These are phyloP conservation scores for Dissophora globulifera DNA, from an alignment of 192 early-diverging fungal species.

Conservation along the genomic window DNA sequence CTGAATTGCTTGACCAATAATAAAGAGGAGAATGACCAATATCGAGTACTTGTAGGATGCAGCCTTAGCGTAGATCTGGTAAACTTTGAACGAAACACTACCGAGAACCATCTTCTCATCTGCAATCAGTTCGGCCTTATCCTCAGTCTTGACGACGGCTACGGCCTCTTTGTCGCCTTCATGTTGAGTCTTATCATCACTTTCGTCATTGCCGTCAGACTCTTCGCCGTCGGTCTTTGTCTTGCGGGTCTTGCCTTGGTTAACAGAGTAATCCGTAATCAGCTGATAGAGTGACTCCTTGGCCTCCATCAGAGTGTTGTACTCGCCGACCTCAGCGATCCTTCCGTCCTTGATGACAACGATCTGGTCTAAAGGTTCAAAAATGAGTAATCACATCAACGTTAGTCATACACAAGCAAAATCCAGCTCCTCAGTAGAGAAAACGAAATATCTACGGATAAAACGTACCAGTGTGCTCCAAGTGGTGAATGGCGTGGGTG, in stretches of 20 bases:
- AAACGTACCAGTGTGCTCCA: conserved; percentile 62
- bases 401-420: too few species aligned
- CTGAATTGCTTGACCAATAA: conserved; percentile 64
- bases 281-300: conserved; percentile 72
- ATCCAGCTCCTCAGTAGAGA: too few species aligned
- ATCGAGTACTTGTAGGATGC: conserved; percentile 68
- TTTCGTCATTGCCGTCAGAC: conserved; percentile 25
- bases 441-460: too few species aligned
- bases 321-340: conserved; percentile 74
- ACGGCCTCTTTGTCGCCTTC: conserved; percentile 36
- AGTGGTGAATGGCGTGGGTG: conserved; percentile 82
- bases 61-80: conserved; percentile 80
- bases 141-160: conserved; percentile 23
- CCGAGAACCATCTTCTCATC: conserved; percentile 87
- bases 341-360: conserved; percentile 78
- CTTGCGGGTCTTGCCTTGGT: conserved; percentile 53
- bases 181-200: conserved; percentile 59
- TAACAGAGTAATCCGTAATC: conserved; percentile 77
- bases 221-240: conserved; percentile 18
- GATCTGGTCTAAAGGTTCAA: conserved; percentile 60
- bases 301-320: conserved; percentile 68
- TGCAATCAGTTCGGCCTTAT: conserved; percentile 70
- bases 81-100: conserved; percentile 80
- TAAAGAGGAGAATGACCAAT: conserved; percentile 66
- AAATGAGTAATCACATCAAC: too few species aligned